Percentiles rank a stretch among this genome's conserved stretches.
phyloP scores from a whole-genome alignment of 2,329 filamentous ascomycete species.

The Neospermospora avenae region DNA sequence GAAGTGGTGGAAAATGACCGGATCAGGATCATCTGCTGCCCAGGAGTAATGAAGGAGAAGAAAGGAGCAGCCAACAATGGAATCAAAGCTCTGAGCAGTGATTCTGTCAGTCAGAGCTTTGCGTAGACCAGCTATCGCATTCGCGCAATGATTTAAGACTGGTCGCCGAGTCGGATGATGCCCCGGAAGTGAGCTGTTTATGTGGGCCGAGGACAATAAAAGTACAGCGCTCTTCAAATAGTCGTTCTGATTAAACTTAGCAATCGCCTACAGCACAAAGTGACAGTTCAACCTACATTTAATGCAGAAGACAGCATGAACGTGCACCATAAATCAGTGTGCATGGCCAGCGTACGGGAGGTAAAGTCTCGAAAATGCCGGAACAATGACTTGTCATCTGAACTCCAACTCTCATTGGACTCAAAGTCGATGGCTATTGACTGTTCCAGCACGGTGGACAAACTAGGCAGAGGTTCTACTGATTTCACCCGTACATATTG shows the following conservation, averaged over 20 bases:
- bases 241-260: slow-evolving; percentile 7
- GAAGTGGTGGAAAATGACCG: not conserved
- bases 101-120: slow-evolving; percentile 3
- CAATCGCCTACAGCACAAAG: no score
- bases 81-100: slow-evolving; percentile 5
- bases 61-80: slow-evolving; percentile 9
- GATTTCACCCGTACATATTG: not conserved
- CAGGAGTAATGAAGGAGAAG: slow-evolving; percentile 12
- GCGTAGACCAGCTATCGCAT: slow-evolving; percentile 8
- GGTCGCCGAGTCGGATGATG: not conserved
- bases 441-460: not conserved
- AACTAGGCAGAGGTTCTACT: not conserved
- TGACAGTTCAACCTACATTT: not conserved
- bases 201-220: slow-evolving; percentile 8
- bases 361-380: slow-evolving; percentile 11
- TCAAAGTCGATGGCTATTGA: not conserved
- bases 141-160: slow-evolving; percentile 1
- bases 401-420: not conserved
- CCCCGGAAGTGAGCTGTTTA: slow-evolving; percentile 5
- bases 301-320: not conserved
- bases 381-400: slow-evolving; percentile 8
- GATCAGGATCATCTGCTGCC: not conserved
- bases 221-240: slow-evolving; percentile 11
- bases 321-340: not conserved
- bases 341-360: slow-evolving; percentile 4